Percentiles rank a stretch among this genome's conserved stretches.
These are phyloP conservation scores for Dioszegia crocea DNA, from an alignment of 768 basidiomycete species.

Conservation along the genomic window DNA sequence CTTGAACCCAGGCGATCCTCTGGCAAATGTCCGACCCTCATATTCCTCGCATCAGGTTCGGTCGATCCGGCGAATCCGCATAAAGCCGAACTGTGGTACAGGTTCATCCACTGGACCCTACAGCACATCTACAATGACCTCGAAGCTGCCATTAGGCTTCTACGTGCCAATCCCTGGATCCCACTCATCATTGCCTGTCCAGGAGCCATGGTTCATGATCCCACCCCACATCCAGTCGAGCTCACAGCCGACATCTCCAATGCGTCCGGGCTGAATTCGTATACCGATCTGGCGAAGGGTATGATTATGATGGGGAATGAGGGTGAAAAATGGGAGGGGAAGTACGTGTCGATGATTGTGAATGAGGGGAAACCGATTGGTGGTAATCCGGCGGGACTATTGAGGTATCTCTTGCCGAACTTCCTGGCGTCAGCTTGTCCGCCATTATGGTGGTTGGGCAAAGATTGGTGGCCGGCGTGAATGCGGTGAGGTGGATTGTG, in stretches of 20 bases:
- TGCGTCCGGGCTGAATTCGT: neutral
- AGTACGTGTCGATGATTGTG: neutral
- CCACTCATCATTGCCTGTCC: conserved; percentile 7
- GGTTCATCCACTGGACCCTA: conserved; percentile 3
- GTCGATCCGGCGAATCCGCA: neutral
- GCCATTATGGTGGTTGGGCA: conserved; percentile 3
- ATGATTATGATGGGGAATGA: conserved; percentile 9
- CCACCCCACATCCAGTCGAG: neutral
- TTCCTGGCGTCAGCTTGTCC: neutral
- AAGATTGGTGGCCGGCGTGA: conserved; percentile 7
- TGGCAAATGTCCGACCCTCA: neutral
- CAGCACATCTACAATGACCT: conserved; percentile 8
- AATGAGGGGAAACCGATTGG: conserved; percentile 3
- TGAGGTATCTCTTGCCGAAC: conserved; percentile 6
- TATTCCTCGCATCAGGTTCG: conserved; percentile 3
- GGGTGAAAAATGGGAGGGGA: conserved; percentile 1
- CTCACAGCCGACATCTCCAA: neutral
- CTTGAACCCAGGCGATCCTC: neutral
- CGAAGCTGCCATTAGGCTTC: neutral
- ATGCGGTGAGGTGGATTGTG: too few relatives aligned
- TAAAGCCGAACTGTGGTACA: neutral
- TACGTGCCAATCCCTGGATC: conserved; percentile 3
- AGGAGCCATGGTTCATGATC: neutral
- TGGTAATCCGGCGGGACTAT: neutral
- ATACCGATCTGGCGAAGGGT: conserved; percentile 8